Percentiles rank a stretch among this genome's conserved stretches.
phyloP scores from a whole-genome alignment of 164 flowering plant species.

The Cinnamomum chago region DNA sequence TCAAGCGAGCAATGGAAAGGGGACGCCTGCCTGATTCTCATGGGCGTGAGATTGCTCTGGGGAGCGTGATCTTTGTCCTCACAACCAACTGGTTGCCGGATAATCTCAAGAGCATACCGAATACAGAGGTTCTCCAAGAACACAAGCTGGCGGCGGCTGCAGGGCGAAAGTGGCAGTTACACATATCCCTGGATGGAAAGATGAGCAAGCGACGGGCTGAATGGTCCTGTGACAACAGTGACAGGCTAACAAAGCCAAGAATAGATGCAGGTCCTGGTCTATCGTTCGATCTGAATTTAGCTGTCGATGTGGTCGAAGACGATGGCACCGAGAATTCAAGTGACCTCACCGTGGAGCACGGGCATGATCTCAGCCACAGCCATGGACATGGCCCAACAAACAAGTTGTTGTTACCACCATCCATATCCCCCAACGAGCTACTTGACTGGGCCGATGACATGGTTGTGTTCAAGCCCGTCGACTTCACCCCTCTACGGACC shows the following conservation, averaged over 20 bases:
- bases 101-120: constrained; percentile 17
- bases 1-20: constrained; percentile 78
- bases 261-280: constrained; percentile 33
- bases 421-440: constrained; percentile 29
- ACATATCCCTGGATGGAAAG: constrained; percentile 35
- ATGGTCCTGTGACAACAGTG: constrained; percentile 46
- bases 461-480: constrained; percentile 67
- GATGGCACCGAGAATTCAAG: constrained; percentile 67
- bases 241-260: constrained; percentile 41
- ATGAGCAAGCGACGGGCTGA: constrained; percentile 52
- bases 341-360: constrained; percentile 72
- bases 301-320: constrained; percentile 34
- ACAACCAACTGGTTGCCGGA: constrained; percentile 64
- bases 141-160: constrained; percentile 43
- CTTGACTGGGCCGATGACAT: constrained; percentile 49
- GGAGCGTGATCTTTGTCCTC: constrained; percentile 72
- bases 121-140: constrained; percentile 28
- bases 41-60: constrained; percentile 83
- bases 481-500: constrained; percentile 35
- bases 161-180: constrained; percentile 52
- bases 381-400: constrained; percentile 33
- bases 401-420: constrained; percentile 4
- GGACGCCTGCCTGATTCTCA: constrained; percentile 82
- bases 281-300: constrained; percentile 67
- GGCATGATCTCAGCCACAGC: constrained; percentile 51